These are phyloP conservation scores for Sporothrix pallida DNA, from an alignment of 2,329 filamentous ascomycete species.

Conservation along the genomic window DNA sequence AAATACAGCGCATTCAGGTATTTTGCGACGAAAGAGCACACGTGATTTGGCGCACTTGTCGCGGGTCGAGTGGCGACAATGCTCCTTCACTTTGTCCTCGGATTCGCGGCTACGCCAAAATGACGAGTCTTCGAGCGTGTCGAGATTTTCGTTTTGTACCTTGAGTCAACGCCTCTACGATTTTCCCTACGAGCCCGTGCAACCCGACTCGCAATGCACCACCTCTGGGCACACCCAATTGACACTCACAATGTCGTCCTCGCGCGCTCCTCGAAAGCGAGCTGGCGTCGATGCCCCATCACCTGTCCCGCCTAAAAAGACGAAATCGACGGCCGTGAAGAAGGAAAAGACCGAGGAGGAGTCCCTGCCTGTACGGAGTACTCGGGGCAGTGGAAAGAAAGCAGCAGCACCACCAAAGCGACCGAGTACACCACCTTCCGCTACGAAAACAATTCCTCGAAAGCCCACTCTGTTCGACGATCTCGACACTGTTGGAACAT, in stretches of 20 bases:
- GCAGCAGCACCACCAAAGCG: background rate
- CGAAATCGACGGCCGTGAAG: conserved; percentile 36
- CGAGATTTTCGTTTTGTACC: background rate
- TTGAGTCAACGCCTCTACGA: background rate
- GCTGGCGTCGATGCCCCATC: conserved; percentile 52
- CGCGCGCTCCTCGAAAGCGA: conserved; percentile 70
- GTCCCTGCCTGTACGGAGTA: no score
- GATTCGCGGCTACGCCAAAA: background rate
- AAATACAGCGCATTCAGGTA: background rate
- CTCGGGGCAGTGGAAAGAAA: background rate
- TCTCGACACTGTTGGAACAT: conserved; percentile 58
- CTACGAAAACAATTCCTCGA: conserved; percentile 46
- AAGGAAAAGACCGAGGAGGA: conserved; percentile 37
- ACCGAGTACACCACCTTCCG: background rate
- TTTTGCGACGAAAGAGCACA: conserved; percentile 13
- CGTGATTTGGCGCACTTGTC: conserved; percentile 37
- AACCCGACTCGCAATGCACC: conserved; percentile 1
- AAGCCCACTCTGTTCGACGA: conserved; percentile 67
- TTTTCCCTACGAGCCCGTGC: background rate
- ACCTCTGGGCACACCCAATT: background rate
- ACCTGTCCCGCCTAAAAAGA: conserved; percentile 47
- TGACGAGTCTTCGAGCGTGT: background rate
- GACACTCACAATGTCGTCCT: conserved; percentile 52
- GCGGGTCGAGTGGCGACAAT: conserved; percentile 25
- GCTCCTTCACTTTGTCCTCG: background rate